phyloP scores from a whole-genome alignment of 371 early-diverging fungal species.

The Mortierella sp. region DNA sequence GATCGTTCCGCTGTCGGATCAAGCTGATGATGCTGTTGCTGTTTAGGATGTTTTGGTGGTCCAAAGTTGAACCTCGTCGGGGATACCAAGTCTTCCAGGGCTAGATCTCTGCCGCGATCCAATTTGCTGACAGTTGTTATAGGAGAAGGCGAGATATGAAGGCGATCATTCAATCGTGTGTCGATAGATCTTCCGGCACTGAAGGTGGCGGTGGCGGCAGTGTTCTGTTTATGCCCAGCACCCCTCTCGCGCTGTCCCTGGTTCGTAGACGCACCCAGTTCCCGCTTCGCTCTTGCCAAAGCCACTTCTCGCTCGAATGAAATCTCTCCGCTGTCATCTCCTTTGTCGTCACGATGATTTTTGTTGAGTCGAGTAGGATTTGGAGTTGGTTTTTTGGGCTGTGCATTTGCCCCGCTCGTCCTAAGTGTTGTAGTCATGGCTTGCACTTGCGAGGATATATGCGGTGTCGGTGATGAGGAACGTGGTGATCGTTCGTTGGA shows the following conservation, averaged over 20 bases:
- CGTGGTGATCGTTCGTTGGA: not conserved
- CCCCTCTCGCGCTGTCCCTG: not conserved
- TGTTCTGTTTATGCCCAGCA: too few relatives aligned
- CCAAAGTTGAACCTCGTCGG: slow-evolving; percentile 22
- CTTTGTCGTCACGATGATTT: not conserved
- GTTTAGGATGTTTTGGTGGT: not conserved
- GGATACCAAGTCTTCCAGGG: slow-evolving; percentile 31
- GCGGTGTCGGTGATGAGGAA: not conserved
- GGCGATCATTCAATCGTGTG: not conserved
- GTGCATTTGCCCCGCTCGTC: not conserved
- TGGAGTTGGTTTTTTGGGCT: not conserved
- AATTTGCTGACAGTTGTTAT: slow-evolving; percentile 8
- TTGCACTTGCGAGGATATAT: not conserved
- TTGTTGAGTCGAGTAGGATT: not conserved
- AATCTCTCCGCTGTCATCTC: slow-evolving; percentile 18
- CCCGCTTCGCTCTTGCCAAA: slow-evolving; percentile 21
- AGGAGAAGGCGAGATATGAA: not conserved
- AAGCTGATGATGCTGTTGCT: slow-evolving; percentile 4
- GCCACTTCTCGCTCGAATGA: slow-evolving; percentile 37
- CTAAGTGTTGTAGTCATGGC: not conserved
- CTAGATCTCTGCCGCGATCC: slow-evolving; percentile 39
- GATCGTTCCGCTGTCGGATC: too few relatives aligned
- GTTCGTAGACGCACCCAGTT: slow-evolving; percentile 6
- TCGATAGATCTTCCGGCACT: not conserved
- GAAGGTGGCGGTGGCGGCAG: too few relatives aligned